Conservation (phyloP, 768 basidiomycete genomes). For the Russula sp. region DNA sequence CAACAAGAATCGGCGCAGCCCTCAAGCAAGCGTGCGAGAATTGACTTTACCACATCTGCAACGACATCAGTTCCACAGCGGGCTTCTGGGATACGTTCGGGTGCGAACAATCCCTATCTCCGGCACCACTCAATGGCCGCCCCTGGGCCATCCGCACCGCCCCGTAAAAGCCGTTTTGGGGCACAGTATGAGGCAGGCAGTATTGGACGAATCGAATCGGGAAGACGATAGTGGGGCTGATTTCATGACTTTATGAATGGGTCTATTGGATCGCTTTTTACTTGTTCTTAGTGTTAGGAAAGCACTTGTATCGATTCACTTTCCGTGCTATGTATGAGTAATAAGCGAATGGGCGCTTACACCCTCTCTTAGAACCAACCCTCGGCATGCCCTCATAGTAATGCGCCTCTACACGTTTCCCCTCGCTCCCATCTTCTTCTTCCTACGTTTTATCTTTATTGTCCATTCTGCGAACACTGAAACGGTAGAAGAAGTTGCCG, state of each 20-base stretch:
- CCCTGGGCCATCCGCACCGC: slow-evolving; percentile 2
- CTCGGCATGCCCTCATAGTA: background rate
- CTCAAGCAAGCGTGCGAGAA: slow-evolving; percentile 37
- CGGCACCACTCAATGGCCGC: slow-evolving; percentile 10
- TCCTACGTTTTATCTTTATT: background rate
- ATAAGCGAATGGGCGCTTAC: background rate
- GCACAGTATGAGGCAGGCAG: slow-evolving; percentile 5
- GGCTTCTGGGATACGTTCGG: background rate
- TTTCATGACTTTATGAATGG: background rate
- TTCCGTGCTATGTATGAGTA: too few species aligned
- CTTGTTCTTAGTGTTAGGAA: background rate
- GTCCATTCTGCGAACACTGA: background rate
- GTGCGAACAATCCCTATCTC: slow-evolving; percentile 19
- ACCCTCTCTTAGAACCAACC: background rate
- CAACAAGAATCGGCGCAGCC: slow-evolving; percentile 32
- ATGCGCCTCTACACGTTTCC: background rate
- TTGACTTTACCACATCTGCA: slow-evolving; percentile 38
- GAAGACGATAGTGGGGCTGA: slow-evolving; percentile 8
- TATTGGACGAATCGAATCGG: slow-evolving; percentile 11
- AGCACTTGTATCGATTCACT: too few species aligned
- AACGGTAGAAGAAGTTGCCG: background rate
- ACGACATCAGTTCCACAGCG: slow-evolving; percentile 8
- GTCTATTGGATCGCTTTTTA: background rate
- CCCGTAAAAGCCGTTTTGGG: slow-evolving; percentile 19
- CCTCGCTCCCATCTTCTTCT: slow-evolving; percentile 5